Base-by-base conservation (phyloP, 345 rosid species). In the Boechera divaricarpa region DNA sequence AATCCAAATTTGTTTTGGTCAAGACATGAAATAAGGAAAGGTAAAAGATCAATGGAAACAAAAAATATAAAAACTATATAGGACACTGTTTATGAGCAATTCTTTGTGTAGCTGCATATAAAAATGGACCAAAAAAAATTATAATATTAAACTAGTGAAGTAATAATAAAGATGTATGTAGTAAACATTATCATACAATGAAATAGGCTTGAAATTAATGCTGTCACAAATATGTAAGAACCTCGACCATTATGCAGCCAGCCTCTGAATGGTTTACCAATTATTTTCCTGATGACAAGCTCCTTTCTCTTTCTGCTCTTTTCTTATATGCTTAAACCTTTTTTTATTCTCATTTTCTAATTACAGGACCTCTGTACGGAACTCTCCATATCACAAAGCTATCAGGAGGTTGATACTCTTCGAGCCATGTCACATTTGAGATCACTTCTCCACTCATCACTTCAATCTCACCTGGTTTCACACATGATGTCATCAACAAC, bases 401-500 rank as follows among this genome's bases (percentile, higher is more conserved):
- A 81, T 94, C 97, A 3, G 97, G 93, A 67, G 91, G 95, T 80
- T 80, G 95, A 83, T 80, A 89, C 84, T 94, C 96, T 87, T 89
- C 96, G 36, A 94, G 83, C 98, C 98, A 90, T 41, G 89, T 77
- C 38, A 88, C 84, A 32, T 88, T 85, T 1, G 95, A 86, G 16
- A 81, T 78, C 33, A 72, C 81, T 71, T 74, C 84, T 70, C 94
- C 93, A 63, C 84, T 83, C 78, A 87, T 71, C 85, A 83, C 79
- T 78, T 90, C 88, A 5, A 89, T 72, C 72, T 88, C 87, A 77
- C 90, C 97, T 94, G 73, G 35, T 67, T 65, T 59, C 48, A 56
- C 41, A 66, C 2, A 44, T 39, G 48, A 57, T 15, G 61, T 11
- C 69, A 58, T 48, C 73, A 78, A 32, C 62, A 72, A 58, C 32